Percentiles rank a stretch among this genome's conserved stretches.
phyloP scores from a whole-genome alignment of 345 rosid genomes.

The Schrenkiella parvula region DNA sequence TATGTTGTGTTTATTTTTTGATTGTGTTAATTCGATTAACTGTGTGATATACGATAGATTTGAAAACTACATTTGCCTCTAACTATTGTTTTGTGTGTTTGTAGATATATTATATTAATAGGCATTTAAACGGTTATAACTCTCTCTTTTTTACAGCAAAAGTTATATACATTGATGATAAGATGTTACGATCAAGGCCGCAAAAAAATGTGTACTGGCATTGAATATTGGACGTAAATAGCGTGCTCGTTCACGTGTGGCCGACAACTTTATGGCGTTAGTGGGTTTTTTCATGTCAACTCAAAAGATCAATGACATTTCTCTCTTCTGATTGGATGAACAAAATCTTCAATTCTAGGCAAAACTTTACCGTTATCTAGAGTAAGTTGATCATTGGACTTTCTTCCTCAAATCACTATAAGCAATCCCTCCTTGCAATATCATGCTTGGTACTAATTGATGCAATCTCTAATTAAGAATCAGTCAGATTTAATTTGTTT shows the following conservation, averaged over 20 bases:
- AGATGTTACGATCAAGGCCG: neutral
- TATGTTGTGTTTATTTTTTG: neutral
- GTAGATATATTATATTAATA: neutral
- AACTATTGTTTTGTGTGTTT: neutral
- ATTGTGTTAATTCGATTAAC: neutral
- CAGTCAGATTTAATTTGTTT: neutral
- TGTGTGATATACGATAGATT: neutral
- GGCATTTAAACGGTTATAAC: neutral
- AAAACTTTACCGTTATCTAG: neutral
- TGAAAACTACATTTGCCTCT: neutral
- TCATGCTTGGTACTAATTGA: neutral
- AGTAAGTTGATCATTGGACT: neutral
- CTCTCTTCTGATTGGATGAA: neutral
- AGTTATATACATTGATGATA: neutral
- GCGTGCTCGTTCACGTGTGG: conserved; percentile 8
- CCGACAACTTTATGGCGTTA: conserved; percentile 7
- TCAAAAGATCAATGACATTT: neutral
- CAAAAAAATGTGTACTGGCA: neutral
- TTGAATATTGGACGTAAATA: neutral
- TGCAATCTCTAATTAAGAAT: neutral
- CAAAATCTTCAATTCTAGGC: neutral
- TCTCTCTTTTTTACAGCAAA: too few relatives aligned
- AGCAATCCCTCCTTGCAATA: neutral
- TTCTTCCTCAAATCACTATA: neutral
- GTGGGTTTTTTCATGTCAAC: neutral